Conservation (phyloP, 2,329 filamentous ascomycete species). For the Biscogniauxia mediterranea region DNA sequence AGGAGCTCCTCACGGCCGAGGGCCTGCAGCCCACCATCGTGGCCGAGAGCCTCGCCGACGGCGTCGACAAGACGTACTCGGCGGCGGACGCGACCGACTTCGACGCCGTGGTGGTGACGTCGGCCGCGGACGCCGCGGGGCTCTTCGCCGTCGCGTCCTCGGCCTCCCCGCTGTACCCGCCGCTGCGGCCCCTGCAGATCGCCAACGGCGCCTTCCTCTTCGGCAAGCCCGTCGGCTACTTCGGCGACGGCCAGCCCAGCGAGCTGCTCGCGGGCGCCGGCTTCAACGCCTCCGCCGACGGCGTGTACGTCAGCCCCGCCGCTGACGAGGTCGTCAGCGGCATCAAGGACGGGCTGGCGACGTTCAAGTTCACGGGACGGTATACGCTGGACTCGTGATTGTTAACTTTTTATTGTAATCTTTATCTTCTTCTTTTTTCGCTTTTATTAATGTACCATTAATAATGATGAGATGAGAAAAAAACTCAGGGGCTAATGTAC, state of each 20-base stretch:
- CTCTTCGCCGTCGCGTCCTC: conserved; percentile 46
- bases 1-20: conserved; percentile 43
- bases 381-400: conserved; percentile 53
- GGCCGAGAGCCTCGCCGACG: conserved; percentile 53
- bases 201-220: conserved; percentile 62
- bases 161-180: conserved; percentile 58
- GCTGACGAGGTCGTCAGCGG: conserved; percentile 40
- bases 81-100: conserved; percentile 61
- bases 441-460: background rate
- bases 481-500: no score
- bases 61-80: conserved; percentile 64
- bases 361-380: conserved; percentile 64
- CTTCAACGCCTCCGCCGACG: conserved; percentile 40
- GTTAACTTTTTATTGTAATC: background rate
- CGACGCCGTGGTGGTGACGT: conserved; percentile 60
- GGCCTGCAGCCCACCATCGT: conserved; percentile 60
- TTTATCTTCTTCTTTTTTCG: no score
- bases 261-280: conserved; percentile 40
- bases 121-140: conserved; percentile 44
- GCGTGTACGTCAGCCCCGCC: conserved; percentile 39
- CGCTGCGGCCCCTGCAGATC: conserved; percentile 62
- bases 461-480: no score
- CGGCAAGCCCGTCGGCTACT: conserved; percentile 66
- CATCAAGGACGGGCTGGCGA: conserved; percentile 58
- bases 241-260: conserved; percentile 42